phyloP scores from a whole-genome alignment of 352 stramenopile species.

The Pythium aristosporum region DNA sequence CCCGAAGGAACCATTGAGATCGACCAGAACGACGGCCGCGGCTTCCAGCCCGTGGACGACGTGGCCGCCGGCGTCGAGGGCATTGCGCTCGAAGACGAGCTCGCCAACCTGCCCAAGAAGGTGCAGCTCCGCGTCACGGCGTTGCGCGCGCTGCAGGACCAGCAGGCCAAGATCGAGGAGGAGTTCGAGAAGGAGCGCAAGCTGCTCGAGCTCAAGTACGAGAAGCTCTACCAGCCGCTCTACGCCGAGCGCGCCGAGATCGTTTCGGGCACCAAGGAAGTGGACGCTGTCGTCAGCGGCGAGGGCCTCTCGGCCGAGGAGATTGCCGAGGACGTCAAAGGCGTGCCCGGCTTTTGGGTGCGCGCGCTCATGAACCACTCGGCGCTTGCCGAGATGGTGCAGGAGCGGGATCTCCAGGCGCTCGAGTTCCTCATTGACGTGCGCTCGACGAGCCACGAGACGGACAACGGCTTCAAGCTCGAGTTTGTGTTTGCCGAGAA shows the following conservation, averaged over 20 bases:
- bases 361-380: slow-evolving; percentile 87
- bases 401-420: slow-evolving; percentile 75
- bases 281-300: slow-evolving; percentile 47
- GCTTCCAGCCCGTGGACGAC: slow-evolving; percentile 58
- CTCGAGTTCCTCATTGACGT: slow-evolving; percentile 81
- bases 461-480: slow-evolving; percentile 87
- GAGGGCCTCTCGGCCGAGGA: slow-evolving; percentile 40
- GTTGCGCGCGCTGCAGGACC: slow-evolving; percentile 72
- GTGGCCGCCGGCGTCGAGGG: slow-evolving; percentile 37
- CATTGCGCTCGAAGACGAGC: slow-evolving; percentile 50
- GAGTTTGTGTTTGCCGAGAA: slow-evolving; percentile 81
- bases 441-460: slow-evolving; percentile 69
- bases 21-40: slow-evolving; percentile 58
- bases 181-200: slow-evolving; percentile 87
- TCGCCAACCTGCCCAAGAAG: slow-evolving; percentile 65
- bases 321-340: slow-evolving; percentile 62
- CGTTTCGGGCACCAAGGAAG: slow-evolving; percentile 75
- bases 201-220: slow-evolving; percentile 83
- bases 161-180: slow-evolving; percentile 74
- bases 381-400: slow-evolving; percentile 70
- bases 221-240: slow-evolving; percentile 86
- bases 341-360: slow-evolving; percentile 84
- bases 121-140: slow-evolving; percentile 70
- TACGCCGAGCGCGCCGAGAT: slow-evolving; percentile 74
- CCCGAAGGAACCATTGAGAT: slow-evolving; percentile 59